Percentiles rank a stretch among this genome's conserved stretches.
Conservation (phyloP, 805 yeast genomes). For the Zygosaccharomyces siamensis region DNA sequence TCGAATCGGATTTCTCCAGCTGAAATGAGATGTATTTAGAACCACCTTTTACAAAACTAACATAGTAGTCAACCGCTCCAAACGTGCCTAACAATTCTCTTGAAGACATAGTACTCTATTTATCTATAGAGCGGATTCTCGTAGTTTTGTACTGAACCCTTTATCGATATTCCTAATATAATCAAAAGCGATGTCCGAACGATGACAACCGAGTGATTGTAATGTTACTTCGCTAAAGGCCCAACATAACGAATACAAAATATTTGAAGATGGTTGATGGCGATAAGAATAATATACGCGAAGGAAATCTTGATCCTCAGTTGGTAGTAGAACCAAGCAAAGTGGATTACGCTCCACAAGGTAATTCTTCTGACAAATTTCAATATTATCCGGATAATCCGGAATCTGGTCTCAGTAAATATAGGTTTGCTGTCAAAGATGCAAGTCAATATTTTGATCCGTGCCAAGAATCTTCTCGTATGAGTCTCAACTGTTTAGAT, state of each 20-base stretch:
- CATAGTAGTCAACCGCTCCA: conserved; percentile 8
- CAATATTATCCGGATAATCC: conserved; percentile 77
- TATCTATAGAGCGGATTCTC: neutral
- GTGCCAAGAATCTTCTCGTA: conserved; percentile 81
- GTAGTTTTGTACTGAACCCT: neutral
- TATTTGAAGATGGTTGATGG: neutral
- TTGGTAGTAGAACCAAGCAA: conserved; percentile 12
- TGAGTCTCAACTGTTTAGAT: conserved; percentile 81
- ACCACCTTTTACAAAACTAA: conserved; percentile 10
- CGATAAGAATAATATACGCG: neutral
- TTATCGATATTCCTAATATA: neutral
- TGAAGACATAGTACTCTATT: neutral
- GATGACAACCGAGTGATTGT: neutral
- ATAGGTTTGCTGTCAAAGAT: conserved; percentile 65
- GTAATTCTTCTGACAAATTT: conserved; percentile 19
- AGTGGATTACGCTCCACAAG: conserved; percentile 24
- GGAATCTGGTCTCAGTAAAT: conserved; percentile 60
- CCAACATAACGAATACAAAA: too few relatives aligned
- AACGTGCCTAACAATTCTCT: conserved; percentile 4
- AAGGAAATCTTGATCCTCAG: conserved; percentile 4
- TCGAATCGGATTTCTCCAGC: conserved; percentile 2
- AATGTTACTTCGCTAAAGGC: too few relatives aligned
- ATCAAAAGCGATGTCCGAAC: neutral
- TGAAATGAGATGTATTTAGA: conserved; percentile 12
- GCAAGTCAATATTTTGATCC: conserved; percentile 89